Conservation (phyloP, 2,329 filamentous ascomycete genomes). For the Chrysoporthe austroafricana region DNA sequence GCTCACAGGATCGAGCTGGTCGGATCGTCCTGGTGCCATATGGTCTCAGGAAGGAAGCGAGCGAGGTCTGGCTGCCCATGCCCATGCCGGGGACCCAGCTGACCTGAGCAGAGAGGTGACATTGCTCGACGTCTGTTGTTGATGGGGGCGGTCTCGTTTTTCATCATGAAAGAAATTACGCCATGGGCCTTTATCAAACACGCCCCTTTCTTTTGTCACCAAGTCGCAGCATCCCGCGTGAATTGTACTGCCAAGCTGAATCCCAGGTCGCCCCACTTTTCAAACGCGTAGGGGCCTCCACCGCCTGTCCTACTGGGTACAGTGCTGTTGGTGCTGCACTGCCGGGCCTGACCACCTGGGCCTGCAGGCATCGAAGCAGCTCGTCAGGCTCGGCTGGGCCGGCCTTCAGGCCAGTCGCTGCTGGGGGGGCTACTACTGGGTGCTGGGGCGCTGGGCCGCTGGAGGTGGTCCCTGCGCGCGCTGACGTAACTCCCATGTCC, state of each 20-base stretch:
- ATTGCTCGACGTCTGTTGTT: slow-evolving; percentile 1
- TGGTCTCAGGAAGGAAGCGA: background rate
- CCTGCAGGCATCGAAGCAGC: background rate
- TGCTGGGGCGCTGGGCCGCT: background rate
- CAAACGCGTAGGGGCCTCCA: slow-evolving; percentile 8
- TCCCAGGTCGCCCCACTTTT: slow-evolving; percentile 8
- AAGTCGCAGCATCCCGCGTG: background rate
- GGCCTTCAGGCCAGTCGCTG: background rate
- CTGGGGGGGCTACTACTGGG: background rate
- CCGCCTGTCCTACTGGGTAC: background rate
- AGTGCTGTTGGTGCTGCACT: background rate
- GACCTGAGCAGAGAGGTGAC: background rate
- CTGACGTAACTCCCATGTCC: slow-evolving; percentile 5
- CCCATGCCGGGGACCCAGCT: background rate
- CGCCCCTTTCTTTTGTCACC: slow-evolving; percentile 8
- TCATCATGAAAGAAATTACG: slow-evolving; percentile 10
- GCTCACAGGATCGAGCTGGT: background rate
- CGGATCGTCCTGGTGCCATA: background rate
- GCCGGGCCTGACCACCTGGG: background rate
- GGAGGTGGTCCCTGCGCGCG: slow-evolving; percentile 16
- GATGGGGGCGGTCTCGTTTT: slow-evolving; percentile 7
- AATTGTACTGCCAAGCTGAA: slow-evolving; percentile 15
- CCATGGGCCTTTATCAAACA: slow-evolving; percentile 11
- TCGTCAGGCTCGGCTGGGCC: slow-evolving; percentile 1
- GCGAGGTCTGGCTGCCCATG: too few relatives aligned